Base-by-base conservation (phyloP, 2,329 filamentous ascomycete genomes). In the Penicillium sp. region DNA sequence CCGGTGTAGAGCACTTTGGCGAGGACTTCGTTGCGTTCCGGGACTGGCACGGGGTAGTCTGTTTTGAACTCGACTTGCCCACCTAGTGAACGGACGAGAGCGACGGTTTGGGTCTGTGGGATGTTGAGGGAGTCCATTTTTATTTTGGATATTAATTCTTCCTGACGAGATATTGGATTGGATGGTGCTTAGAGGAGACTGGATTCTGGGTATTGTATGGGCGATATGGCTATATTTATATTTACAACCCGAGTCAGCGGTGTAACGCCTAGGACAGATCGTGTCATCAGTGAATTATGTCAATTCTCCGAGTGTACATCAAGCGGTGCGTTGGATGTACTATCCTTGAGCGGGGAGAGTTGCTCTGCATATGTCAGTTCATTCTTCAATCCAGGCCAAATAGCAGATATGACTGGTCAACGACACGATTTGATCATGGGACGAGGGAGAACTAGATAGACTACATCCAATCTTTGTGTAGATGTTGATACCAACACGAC, bases 1-100 rank as follows among this genome's bases (percentile, higher is more conserved):
- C 76, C 76, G 0, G 69, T 75, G 55, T 77, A 78, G 29, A 79
- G 68, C 2, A 78, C 72, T 51, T 77, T 74, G 27, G 75, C 76
- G 12, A 78, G 61, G 15, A 78, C 74, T 65, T 79, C 76, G 46
- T 77, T 73, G 23, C 66, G 60, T 5, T 70, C 66, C 0, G 74
- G 72, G 3, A 54, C 64, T 27, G 72, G 70, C 15, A 79, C 75
- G 7, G 75, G 75, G 50, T 78, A 78, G 47, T 74, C 67, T 32
- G 71, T 61, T 37, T 70, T 66, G 55, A 77, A 75, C 46, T 76
- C 71, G 25, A 78, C 72, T 7, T 66, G 61, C 9, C 71, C 72
- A 16, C 75, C 75, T 3, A 77, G 68, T 25, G 68, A 58, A 18
- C 62, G 71, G 60, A 82, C 72, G 53, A 77, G 63, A 40, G 75